phyloP scores from a whole-genome alignment of 345 rosid species.

The Eutrema yunnanense region DNA sequence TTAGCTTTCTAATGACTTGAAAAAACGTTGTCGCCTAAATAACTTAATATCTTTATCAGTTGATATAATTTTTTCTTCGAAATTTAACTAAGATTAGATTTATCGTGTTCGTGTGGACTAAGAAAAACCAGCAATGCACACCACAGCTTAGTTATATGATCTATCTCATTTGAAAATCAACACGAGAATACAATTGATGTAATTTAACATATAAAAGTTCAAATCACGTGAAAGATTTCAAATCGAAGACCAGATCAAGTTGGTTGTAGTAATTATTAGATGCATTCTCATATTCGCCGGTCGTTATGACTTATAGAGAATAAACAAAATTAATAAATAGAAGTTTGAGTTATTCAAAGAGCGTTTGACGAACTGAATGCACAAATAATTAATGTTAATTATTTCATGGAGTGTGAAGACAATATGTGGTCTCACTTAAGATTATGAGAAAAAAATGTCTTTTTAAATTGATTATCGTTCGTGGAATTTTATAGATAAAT shows the following conservation, averaged over 20 bases:
- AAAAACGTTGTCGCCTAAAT: not conserved
- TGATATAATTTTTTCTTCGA: not conserved
- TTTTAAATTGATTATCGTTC: too few relatives aligned
- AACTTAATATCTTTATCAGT: not conserved
- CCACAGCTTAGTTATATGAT: not conserved
- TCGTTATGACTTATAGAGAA: conserved; percentile 7
- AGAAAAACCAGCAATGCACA: not conserved
- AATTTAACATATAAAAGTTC: not conserved
- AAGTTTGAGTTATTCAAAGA: not conserved
- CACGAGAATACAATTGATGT: not conserved
- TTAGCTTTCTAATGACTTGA: not conserved
- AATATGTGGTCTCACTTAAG: too few relatives aligned
- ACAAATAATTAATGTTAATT: not conserved
- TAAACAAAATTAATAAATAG: not conserved
- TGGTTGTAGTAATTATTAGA: conserved; percentile 7
- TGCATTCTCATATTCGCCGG: not conserved
- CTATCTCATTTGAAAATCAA: not conserved
- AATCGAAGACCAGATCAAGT: conserved; percentile 3
- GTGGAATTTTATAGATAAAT: too few relatives aligned
- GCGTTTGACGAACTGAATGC: not conserved
- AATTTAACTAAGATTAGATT: not conserved
- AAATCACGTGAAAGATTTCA: conserved; percentile 22
- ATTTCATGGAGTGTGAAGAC: not conserved
- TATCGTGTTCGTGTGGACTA: not conserved
- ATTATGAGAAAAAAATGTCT: not conserved